Percentiles rank a stretch among this genome's conserved stretches.
Evolutionary conservation across 371 early-diverging fungal species (phyloP).

Genomic region (Fennellomyces sp.): DNA sequence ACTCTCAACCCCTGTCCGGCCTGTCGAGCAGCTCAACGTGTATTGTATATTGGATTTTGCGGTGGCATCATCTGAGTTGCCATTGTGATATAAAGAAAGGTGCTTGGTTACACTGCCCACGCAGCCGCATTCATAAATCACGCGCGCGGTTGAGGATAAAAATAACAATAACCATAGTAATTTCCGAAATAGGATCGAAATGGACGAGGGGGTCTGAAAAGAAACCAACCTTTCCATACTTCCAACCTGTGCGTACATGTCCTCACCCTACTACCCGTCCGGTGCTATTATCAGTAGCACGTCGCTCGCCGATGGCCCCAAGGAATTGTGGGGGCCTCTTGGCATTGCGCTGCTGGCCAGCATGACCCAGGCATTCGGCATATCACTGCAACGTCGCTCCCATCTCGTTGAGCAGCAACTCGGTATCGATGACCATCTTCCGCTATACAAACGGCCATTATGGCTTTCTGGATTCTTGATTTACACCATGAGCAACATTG

Average conservation of each 20-base stretch:
- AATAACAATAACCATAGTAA: too few relatives aligned
- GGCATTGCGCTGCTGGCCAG: conserved; percentile 45
- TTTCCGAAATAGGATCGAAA: too few relatives aligned
- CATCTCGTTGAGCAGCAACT: conserved; percentile 49
- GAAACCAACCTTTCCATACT: too few relatives aligned
- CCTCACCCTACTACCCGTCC: not conserved
- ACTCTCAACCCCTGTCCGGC: too few relatives aligned
- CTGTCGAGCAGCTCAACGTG: too few relatives aligned
- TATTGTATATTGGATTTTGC: too few relatives aligned
- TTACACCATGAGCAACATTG: conserved; percentile 71
- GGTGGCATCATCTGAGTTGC: too few relatives aligned
- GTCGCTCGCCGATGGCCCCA: not conserved
- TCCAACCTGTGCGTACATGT: not conserved
- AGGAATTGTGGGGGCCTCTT: conserved; percentile 35
- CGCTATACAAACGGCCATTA: conserved; percentile 47
- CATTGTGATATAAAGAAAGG: too few relatives aligned
- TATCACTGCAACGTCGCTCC: conserved; percentile 72
- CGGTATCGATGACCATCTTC: conserved; percentile 19
- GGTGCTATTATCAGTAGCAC: not conserved
- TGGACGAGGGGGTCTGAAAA: too few relatives aligned
- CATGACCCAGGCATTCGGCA: conserved; percentile 71
- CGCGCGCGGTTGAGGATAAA: too few relatives aligned
- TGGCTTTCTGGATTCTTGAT: conserved; percentile 64
- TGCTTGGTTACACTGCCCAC: too few relatives aligned
- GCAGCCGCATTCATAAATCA: too few relatives aligned